Percentiles rank a stretch among this genome's conserved stretches.
Evolutionary conservation across 75 land plant genomes (phyloP).

Genomic region (Cupressus sempervirens): DNA sequence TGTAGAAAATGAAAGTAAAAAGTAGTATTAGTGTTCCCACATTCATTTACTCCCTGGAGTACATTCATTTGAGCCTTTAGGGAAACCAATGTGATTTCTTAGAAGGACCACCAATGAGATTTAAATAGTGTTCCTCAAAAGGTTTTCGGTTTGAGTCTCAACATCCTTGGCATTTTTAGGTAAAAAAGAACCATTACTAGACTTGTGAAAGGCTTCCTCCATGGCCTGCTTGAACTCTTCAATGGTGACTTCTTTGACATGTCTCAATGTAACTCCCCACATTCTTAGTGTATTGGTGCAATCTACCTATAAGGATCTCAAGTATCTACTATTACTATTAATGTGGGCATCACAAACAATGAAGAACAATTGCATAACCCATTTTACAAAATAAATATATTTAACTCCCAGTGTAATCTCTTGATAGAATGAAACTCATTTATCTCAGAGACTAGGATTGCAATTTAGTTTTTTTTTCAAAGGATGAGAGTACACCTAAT

Average conservation of each 20-base stretch:
- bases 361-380: no score
- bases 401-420: no score
- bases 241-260: neutral
- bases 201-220: neutral
- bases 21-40: slow-evolving; percentile 23
- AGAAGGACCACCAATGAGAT: neutral
- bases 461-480: no score
- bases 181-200: neutral
- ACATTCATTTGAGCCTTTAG: neutral
- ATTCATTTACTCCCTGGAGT: slow-evolving; percentile 15
- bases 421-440: no score
- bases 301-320: no score
- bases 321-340: no score
- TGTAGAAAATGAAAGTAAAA: slow-evolving; percentile 46
- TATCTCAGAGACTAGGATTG: no score
- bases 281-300: no score
- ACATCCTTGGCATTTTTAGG: neutral
- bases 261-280: no score
- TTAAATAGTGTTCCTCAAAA: neutral
- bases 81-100: neutral
- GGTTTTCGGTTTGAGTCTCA: neutral
- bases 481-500: no score
- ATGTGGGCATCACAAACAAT: no score
- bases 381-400: no score
- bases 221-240: neutral